Evolutionary conservation across 2,329 filamentous ascomycete genomes (phyloP).

Genomic region (Diaporthe sp.): DNA sequence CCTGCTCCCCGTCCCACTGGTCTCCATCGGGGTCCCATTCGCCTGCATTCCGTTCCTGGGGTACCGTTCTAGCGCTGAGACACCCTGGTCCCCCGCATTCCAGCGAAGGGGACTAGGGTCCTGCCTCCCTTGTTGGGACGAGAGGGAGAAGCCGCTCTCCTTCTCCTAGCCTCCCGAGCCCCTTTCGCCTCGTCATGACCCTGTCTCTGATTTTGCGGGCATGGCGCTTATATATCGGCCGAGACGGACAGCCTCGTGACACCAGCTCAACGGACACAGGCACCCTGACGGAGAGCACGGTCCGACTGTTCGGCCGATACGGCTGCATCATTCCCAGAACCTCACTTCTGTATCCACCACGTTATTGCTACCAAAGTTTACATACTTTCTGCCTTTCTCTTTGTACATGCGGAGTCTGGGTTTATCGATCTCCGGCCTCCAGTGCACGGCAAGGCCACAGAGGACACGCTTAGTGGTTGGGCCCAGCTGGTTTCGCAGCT

Average conservation of each 20-base stretch:
- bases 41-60: conserved; percentile 31
- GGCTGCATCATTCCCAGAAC: background rate
- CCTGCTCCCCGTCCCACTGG: conserved; percentile 26
- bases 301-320: conserved; percentile 20
- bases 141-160: background rate
- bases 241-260: conserved; percentile 10
- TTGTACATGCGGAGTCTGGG: too few species aligned
- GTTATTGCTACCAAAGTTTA: background rate
- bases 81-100: conserved; percentile 30
- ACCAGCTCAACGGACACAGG: conserved; percentile 15
- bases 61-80: conserved; percentile 31
- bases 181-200: conserved; percentile 3
- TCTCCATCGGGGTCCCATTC: conserved; percentile 21
- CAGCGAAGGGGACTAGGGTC: background rate
- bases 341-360: background rate
- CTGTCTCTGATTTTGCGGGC: conserved; percentile 7
- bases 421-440: background rate
- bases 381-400: too few species aligned
- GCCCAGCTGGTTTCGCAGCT: background rate
- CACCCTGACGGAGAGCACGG: conserved; percentile 6
- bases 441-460: background rate
- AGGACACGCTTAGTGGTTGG: background rate
- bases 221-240: conserved; percentile 10
- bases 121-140: background rate
- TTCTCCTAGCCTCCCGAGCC: background rate